phyloP scores from a whole-genome alignment of 106 monocot genomes.

The Dactylorhiza incarnata region DNA sequence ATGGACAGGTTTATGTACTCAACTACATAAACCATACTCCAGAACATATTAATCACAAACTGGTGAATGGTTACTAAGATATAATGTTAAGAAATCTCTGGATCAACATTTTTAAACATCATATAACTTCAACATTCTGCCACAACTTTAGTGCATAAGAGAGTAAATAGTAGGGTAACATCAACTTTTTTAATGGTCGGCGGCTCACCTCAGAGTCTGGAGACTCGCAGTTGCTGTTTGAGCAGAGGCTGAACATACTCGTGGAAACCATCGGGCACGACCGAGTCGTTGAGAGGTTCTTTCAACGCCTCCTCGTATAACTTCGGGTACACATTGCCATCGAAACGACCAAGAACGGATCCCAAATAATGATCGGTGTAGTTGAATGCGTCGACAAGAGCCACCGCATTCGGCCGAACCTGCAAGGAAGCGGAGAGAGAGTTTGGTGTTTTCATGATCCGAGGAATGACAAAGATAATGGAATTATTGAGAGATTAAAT shows the following conservation, averaged over 20 bases:
- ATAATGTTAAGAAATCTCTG: not conserved
- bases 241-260: constrained; percentile 74
- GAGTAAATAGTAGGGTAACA: not conserved
- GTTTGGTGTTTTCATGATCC: not conserved
- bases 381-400: constrained; percentile 90
- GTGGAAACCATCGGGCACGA: constrained; percentile 72
- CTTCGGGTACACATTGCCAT: constrained; percentile 83
- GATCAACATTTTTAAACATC: too few relatives aligned
- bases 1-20: too few relatives aligned
- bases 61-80: not conserved
- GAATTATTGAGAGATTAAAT: not conserved
- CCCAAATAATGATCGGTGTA: constrained; percentile 87
- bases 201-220: constrained; percentile 26
- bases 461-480: not conserved
- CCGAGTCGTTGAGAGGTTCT: constrained; percentile 87
- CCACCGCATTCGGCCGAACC: constrained; percentile 79
- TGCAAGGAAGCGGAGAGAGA: constrained; percentile 11
- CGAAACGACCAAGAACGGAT: constrained; percentile 76
- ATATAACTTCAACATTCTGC: too few relatives aligned
- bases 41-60: not conserved
- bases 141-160: not conserved
- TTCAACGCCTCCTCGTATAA: constrained; percentile 83
- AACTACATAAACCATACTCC: too few relatives aligned
- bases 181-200: not conserved
- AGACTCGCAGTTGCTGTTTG: constrained; percentile 42